Percentiles rank a stretch among this genome's conserved stretches.
Conservation (phyloP, 148 eudicot species). For the Cornus kousa region DNA sequence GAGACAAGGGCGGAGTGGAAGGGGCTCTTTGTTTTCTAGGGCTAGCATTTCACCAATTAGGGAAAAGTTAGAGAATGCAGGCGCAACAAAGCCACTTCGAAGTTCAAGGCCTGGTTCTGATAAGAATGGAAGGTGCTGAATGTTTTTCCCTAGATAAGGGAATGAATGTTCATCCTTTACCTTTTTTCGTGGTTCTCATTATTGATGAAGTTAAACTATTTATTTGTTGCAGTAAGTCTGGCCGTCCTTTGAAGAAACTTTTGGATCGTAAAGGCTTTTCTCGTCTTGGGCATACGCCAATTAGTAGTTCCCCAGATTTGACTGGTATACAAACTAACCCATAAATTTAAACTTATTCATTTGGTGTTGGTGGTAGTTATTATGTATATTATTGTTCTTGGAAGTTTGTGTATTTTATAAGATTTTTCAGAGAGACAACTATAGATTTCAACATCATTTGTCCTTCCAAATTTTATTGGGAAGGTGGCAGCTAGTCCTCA, state of each 20-base stretch:
- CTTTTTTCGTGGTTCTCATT: conserved; percentile 2
- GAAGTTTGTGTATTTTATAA: background rate
- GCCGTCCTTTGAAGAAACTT: conserved; percentile 80
- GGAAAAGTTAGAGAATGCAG: conserved; percentile 63
- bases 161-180: background rate
- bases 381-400: background rate
- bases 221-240: conserved; percentile 65
- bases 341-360: too few relatives aligned
- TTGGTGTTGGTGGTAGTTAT: background rate
- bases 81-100: conserved; percentile 59
- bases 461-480: background rate
- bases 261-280: conserved; percentile 75
- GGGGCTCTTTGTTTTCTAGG: conserved; percentile 64
- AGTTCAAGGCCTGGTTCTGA: conserved; percentile 65
- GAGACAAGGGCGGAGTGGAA: conserved; percentile 79
- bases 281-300: conserved; percentile 61
- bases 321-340: conserved; percentile 40
- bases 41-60: conserved; percentile 55
- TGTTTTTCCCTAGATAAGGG: background rate
- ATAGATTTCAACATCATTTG: background rate
- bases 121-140: conserved; percentile 74
- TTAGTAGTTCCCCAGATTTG: conserved; percentile 67
- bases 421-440: background rate
- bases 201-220: conserved; percentile 1
- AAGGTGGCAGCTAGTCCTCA: background rate